Percentiles rank a stretch among this genome's conserved stretches.
Evolutionary conservation across 208 protist species (phyloP).

Genomic region (Acanthamoeba castellanii): DNA sequence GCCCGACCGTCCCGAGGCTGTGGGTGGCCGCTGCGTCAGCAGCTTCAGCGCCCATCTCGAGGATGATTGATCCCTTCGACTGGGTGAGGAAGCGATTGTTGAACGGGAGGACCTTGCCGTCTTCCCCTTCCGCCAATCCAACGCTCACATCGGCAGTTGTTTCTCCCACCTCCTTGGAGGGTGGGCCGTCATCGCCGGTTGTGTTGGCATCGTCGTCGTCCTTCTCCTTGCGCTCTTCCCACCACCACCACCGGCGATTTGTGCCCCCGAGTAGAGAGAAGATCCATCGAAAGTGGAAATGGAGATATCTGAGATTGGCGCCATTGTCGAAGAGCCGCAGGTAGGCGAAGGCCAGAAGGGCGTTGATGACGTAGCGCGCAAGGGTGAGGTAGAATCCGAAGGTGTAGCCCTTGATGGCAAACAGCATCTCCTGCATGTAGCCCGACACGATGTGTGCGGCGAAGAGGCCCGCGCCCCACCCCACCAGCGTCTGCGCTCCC

Average conservation of each 20-base stretch:
- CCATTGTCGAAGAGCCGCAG: neutral
- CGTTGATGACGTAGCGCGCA: neutral
- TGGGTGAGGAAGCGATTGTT: neutral
- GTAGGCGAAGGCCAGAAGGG: constrained; percentile 1
- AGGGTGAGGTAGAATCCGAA: constrained; percentile 62
- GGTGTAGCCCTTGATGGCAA: constrained; percentile 31
- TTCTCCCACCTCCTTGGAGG: neutral
- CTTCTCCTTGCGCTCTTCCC: constrained; percentile 13
- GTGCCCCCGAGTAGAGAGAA: neutral
- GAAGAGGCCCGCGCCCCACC: neutral
- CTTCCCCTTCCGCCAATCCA: neutral
- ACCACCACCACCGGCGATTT: neutral
- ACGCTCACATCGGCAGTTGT: neutral
- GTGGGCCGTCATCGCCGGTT: neutral
- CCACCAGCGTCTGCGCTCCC: neutral
- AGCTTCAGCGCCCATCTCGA: neutral
- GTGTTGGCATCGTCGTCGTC: neutral
- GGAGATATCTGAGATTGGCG: neutral
- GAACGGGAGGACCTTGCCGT: neutral
- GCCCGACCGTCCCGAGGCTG: neutral
- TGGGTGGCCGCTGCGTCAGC: neutral
- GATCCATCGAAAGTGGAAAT: neutral
- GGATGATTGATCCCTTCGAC: neutral
- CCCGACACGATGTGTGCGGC: neutral
- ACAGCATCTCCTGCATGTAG: constrained; percentile 40